phyloP scores from a whole-genome alignment of 2,329 filamentous ascomycete genomes.

The Ophiostoma sp. region DNA sequence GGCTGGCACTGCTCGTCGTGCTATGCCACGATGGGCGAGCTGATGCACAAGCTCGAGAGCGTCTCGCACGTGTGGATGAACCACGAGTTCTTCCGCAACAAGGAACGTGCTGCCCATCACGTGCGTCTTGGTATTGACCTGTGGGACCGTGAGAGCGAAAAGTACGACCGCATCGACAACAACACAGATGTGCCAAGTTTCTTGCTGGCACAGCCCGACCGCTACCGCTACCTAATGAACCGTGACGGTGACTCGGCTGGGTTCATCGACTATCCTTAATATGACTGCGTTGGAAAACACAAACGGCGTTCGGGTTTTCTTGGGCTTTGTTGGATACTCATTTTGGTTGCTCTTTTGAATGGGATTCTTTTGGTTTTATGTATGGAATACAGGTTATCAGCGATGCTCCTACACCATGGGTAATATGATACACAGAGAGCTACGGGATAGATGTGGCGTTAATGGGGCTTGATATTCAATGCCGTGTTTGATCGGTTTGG shows the following conservation, averaged over 20 bases:
- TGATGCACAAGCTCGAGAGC: conserved; percentile 56
- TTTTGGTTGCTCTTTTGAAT: neutral
- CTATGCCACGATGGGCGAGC: conserved; percentile 56
- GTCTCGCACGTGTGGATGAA: conserved; percentile 59
- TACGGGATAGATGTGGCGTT: neutral
- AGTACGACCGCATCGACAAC: conserved; percentile 50
- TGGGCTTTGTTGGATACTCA: neutral
- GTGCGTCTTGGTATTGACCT: conserved; percentile 56
- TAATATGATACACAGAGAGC: neutral
- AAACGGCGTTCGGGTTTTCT: neutral
- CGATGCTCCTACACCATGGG: neutral
- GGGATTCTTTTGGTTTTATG: neutral
- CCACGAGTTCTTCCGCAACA: conserved; percentile 48
- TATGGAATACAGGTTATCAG: neutral
- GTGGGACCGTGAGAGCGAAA: conserved; percentile 52
- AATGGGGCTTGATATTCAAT: neutral
- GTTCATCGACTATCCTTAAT: conserved; percentile 47
- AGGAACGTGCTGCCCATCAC: conserved; percentile 49
- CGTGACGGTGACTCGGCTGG: conserved; percentile 50
- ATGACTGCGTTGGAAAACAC: neutral
- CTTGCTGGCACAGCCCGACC: conserved; percentile 42
- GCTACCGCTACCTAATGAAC: conserved; percentile 49
- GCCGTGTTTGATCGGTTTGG: neutral
- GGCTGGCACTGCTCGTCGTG: conserved; percentile 65
- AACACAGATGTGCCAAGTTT: conserved; percentile 56